Evolutionary conservation across 768 basidiomycete species (phyloP), one percentile per base, ranked within the genome.

Genomic region (Sporobolomyces roseus): DNA sequence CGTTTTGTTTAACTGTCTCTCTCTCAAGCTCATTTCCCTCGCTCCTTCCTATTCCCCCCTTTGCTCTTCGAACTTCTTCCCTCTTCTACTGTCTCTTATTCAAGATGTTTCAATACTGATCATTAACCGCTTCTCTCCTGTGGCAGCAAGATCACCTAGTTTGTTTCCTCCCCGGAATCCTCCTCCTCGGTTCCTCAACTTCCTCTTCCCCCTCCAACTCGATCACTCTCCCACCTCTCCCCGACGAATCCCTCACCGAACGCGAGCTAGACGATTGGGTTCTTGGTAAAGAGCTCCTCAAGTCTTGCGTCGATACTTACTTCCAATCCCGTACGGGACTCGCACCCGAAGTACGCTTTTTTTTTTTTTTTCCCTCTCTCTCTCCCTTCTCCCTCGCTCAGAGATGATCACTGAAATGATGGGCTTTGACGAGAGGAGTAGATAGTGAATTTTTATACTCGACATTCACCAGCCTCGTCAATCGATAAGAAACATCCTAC

Each of bases 81-180:
- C 14, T 30, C 14, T 25, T 12, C 36, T 12, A 3, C 1, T n/a
- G 9, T 5, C 36, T n/a, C n/a, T n/a, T n/a, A n/a, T n/a, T n/a
- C n/a, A n/a, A n/a, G n/a, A n/a, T n/a, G n/a, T n/a, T n/a, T n/a
- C n/a, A n/a, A n/a, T n/a, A n/a, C n/a, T n/a, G n/a, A n/a, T n/a
- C n/a, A n/a, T n/a, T n/a, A n/a, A n/a, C n/a, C n/a, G n/a, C n/a
- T n/a, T n/a, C n/a, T n/a, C n/a, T n/a, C n/a, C n/a, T n/a, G n/a
- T n/a, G n/a, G 14, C 94, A 96, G 77, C 93, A 97, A 80, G 93
- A 98, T 77, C 93, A 96, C 77, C 85, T 98, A 38, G 92, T 90
- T 4, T 97, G 93, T 79, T 98, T 96, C 85, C 81, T 98, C 38
- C 91, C 88, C 25, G 93, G 92, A 4, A 90, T 90, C 1, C 84